Evolutionary conservation across 2,329 filamentous ascomycete species (phyloP).

Genomic region (Knufia petricola): DNA sequence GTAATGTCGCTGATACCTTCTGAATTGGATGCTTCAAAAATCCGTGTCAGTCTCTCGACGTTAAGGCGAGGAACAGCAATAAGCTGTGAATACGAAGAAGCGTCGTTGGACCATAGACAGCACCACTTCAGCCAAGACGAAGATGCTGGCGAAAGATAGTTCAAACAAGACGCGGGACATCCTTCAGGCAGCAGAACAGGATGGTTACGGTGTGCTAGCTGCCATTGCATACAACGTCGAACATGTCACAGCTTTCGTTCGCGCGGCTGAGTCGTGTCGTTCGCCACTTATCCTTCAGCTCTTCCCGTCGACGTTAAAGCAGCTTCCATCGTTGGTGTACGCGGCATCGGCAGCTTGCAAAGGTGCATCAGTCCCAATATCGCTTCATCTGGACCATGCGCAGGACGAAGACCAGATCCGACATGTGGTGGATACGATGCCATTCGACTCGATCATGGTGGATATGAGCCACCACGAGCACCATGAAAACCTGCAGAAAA

Average conservation of each 20-base stretch:
- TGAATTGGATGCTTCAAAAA: too few species aligned
- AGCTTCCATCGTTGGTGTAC: slow-evolving; percentile 1
- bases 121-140: too few species aligned
- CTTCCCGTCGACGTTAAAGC: slow-evolving; percentile 4
- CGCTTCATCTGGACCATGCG: slow-evolving; percentile 25
- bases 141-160: not conserved
- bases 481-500: slow-evolving; percentile 25
- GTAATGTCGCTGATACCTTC: too few species aligned
- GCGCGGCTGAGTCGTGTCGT: slow-evolving; percentile 5
- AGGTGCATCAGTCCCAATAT: slow-evolving; percentile 6
- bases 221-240: slow-evolving; percentile 10
- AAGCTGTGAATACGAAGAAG: too few species aligned
- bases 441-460: slow-evolving; percentile 28
- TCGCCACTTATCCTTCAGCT: slow-evolving; percentile 9
- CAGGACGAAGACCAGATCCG: slow-evolving; percentile 21
- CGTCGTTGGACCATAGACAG: too few species aligned
- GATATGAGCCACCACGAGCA: slow-evolving; percentile 29
- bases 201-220: slow-evolving; percentile 9
- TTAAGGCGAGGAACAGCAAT: too few species aligned
- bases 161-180: slow-evolving; percentile 22
- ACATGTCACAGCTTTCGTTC: slow-evolving; percentile 6
- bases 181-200: slow-evolving; percentile 19
- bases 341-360: slow-evolving; percentile 4
- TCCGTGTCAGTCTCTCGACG: too few species aligned
- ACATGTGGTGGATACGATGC: slow-evolving; percentile 20